Percentiles rank a stretch among this genome's conserved stretches.
Conservation (phyloP, 2,329 filamentous ascomycete genomes). For the Ophiostoma perfectum region DNA sequence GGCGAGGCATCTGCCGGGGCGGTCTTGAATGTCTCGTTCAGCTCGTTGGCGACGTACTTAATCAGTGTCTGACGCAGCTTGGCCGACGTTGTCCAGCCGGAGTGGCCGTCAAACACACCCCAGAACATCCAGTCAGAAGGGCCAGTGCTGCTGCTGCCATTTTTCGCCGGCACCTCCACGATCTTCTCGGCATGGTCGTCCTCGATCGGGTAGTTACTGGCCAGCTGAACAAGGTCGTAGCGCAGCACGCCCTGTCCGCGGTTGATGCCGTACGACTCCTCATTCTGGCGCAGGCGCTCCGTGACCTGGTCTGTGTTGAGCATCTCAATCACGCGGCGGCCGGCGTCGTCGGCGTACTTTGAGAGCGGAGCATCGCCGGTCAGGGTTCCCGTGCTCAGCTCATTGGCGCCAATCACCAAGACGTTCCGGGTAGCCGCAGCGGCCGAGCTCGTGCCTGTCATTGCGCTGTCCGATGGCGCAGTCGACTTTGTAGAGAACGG, state of each 20-base stretch:
- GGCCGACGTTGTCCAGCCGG: slow-evolving; percentile 96
- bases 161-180: slow-evolving; percentile 67
- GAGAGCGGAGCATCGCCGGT: slow-evolving; percentile 80
- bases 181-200: slow-evolving; percentile 99
- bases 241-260: slow-evolving; percentile 85
- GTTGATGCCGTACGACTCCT: slow-evolving; percentile 87
- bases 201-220: slow-evolving; percentile 96
- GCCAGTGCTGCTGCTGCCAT: slow-evolving; percentile 41
- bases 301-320: slow-evolving; percentile 91
- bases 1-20: slow-evolving; percentile 55
- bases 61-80: slow-evolving; percentile 91
- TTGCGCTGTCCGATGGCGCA: slow-evolving; percentile 26
- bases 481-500: slow-evolving; percentile 21
- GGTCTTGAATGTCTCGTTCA: slow-evolving; percentile 85
- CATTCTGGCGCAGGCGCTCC: slow-evolving; percentile 77
- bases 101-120: slow-evolving; percentile 97
- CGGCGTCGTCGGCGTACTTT: slow-evolving; percentile 80
- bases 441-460: background rate
- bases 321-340: slow-evolving; percentile 88
- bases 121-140: slow-evolving; percentile 98
- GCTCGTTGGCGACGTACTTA: slow-evolving; percentile 83
- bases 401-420: slow-evolving; percentile 81
- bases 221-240: slow-evolving; percentile 90
- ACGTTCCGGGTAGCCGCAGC: slow-evolving; percentile 53
- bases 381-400: slow-evolving; percentile 82